Percentiles rank a stretch among this genome's conserved stretches.
Conservation (phyloP, 306 rosid genomes). For the Pueraria montana region DNA sequence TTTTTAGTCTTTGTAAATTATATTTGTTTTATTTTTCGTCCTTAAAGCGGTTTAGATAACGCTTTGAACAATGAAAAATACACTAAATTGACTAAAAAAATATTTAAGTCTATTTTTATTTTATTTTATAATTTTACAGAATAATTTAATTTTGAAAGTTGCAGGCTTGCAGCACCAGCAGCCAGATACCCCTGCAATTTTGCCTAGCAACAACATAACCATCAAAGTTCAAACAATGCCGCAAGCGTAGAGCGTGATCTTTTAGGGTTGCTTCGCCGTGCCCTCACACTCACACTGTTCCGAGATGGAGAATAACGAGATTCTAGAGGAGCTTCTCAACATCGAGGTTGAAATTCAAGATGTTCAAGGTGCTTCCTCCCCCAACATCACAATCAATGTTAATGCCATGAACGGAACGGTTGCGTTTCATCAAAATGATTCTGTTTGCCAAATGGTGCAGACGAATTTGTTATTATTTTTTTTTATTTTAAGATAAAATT, state of each 20-base stretch:
- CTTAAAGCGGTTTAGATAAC: too few relatives aligned
- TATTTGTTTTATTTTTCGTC: too few relatives aligned
- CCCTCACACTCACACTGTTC: background rate
- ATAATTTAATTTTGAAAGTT: background rate
- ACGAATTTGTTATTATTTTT: background rate
- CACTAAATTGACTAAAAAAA: too few relatives aligned
- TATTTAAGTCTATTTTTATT: too few relatives aligned
- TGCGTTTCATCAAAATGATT: background rate
- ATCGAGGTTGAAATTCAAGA: conserved; percentile 78
- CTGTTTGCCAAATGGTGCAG: background rate
- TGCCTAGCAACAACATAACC: background rate
- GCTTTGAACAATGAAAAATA: too few relatives aligned
- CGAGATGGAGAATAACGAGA: conserved; percentile 68
- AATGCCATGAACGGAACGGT: background rate
- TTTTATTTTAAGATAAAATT: background rate
- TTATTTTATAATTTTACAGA: too few relatives aligned
- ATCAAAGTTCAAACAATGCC: background rate
- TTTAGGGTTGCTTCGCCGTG: conserved; percentile 31
- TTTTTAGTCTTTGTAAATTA: too few relatives aligned
- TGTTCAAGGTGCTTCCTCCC: conserved; percentile 70
- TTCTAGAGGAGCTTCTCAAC: conserved; percentile 73
- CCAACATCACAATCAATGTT: background rate
- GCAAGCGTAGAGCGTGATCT: background rate
- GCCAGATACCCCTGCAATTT: background rate
- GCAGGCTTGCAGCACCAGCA: background rate